Evolutionary conservation across 1,139 yeast species (phyloP).

Genomic region (Saccharomyces uvarum): DNA sequence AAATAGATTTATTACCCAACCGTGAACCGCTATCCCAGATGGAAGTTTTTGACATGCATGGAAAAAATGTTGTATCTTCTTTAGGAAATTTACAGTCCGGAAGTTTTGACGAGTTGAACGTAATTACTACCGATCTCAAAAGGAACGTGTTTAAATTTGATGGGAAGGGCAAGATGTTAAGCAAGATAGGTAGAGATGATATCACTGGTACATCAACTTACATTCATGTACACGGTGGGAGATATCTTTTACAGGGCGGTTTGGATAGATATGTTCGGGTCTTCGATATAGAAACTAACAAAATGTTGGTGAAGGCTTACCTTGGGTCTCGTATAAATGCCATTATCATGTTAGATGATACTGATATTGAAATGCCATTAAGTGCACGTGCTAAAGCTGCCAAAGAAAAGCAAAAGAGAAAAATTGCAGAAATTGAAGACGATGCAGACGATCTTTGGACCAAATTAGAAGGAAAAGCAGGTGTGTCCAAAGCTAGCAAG

Average conservation of each 20-base stretch:
- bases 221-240: constrained; percentile 20
- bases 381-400: constrained; percentile 8
- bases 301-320: constrained; percentile 61
- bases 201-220: constrained; percentile 40
- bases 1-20: constrained; percentile 33
- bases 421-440: constrained; percentile 8
- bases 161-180: constrained; percentile 36
- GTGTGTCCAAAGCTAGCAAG: constrained; percentile 3
- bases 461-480: constrained; percentile 6
- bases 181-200: constrained; percentile 39
- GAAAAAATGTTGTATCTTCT: constrained; percentile 10
- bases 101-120: constrained; percentile 14
- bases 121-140: constrained; percentile 26
- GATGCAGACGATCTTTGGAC: constrained; percentile 14
- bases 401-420: constrained; percentile 14
- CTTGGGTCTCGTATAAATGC: constrained; percentile 65
- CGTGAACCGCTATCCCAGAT: constrained; percentile 27
- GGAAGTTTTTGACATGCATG: constrained; percentile 10
- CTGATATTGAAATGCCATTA: constrained; percentile 19
- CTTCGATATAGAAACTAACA: constrained; percentile 52
- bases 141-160: constrained; percentile 45
- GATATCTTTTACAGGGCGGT: constrained; percentile 58
- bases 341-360: constrained; percentile 41
- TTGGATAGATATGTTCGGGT: constrained; percentile 80
- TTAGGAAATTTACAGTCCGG: constrained; percentile 18